Conservation (phyloP, 2,329 filamentous ascomycete species). For the Alternaria sp. region DNA sequence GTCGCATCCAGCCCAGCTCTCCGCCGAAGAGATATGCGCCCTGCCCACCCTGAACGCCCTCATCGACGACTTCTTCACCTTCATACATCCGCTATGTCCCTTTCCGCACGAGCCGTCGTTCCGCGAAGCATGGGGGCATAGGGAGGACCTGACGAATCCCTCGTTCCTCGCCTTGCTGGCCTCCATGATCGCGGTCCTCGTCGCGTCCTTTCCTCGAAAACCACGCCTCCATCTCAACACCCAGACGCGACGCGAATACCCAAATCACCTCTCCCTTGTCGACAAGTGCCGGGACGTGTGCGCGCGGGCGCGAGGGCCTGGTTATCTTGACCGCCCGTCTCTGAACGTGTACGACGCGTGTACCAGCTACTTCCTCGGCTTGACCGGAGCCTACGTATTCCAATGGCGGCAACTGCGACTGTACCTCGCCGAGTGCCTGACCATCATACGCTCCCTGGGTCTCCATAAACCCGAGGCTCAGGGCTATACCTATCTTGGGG, state of each 20-base stretch:
- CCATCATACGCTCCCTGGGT: constrained; percentile 71
- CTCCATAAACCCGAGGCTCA: constrained; percentile 63
- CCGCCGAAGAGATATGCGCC: constrained; percentile 74
- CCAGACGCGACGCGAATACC: constrained; percentile 70
- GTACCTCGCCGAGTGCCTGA: constrained; percentile 75
- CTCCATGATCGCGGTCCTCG: constrained; percentile 76
- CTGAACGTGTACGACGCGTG: constrained; percentile 68
- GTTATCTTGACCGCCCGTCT: constrained; percentile 60
- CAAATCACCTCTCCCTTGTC: constrained; percentile 72
- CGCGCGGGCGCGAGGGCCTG: constrained; percentile 68
- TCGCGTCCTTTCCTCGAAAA: constrained; percentile 76
- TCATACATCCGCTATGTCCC: constrained; percentile 77
- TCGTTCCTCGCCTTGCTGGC: constrained; percentile 74
- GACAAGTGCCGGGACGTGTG: constrained; percentile 74
- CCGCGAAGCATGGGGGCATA: constrained; percentile 68
- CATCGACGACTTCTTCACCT: constrained; percentile 83
- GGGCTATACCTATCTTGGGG: constrained; percentile 47
- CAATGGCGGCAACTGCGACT: constrained; percentile 71
- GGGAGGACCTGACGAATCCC: constrained; percentile 70
- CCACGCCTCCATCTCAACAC: constrained; percentile 72
- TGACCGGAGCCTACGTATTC: constrained; percentile 71
- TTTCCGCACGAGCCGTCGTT: constrained; percentile 83
- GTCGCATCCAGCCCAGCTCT: constrained; percentile 54
- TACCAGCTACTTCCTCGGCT: constrained; percentile 76
- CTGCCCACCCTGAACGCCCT: constrained; percentile 71